These are phyloP conservation scores for Amanita pseudoporphyria DNA, from an alignment of 768 basidiomycete genomes.

Conservation along the genomic window DNA sequence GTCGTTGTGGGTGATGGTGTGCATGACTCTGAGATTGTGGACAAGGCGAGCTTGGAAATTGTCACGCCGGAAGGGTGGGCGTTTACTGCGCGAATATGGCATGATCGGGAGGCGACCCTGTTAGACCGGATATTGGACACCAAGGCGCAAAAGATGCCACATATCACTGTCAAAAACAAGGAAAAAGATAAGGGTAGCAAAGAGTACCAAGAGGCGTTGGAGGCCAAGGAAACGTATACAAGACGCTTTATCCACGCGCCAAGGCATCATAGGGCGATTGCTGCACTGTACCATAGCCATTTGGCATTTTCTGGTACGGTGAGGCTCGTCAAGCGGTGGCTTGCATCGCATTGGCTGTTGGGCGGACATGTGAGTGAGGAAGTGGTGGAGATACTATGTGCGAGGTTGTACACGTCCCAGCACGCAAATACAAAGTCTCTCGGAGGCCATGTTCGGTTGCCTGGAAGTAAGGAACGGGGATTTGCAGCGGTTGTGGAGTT, in stretches of 20 bases:
- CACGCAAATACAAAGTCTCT: neutral
- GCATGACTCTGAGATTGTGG: constrained; percentile 45
- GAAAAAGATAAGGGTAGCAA: constrained; percentile 29
- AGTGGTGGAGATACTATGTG: constrained; percentile 79
- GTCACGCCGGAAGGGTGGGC: constrained; percentile 79
- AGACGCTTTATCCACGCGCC: constrained; percentile 75
- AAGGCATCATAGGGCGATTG: constrained; percentile 76
- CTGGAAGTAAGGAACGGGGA: constrained; percentile 70
- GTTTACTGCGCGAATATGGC: constrained; percentile 76
- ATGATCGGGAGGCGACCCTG: constrained; percentile 75
- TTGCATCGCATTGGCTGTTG: constrained; percentile 84
- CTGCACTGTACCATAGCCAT: constrained; percentile 70
- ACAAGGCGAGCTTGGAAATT: constrained; percentile 67
- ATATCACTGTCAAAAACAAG: constrained; percentile 21
- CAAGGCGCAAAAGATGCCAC: constrained; percentile 28
- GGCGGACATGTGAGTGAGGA: constrained; percentile 65
- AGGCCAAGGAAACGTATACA: constrained; percentile 49
- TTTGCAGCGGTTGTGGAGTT: constrained; percentile 68
- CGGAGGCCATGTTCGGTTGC: constrained; percentile 32
- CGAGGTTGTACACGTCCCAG: constrained; percentile 53
- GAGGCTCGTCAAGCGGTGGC: constrained; percentile 87
- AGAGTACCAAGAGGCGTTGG: constrained; percentile 45
- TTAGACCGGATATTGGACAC: constrained; percentile 59
- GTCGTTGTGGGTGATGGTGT: constrained; percentile 50
- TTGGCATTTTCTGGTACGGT: constrained; percentile 78